Base-by-base conservation (phyloP, 352 stramenopile genomes). In the Phytophthora boehmeriae region DNA sequence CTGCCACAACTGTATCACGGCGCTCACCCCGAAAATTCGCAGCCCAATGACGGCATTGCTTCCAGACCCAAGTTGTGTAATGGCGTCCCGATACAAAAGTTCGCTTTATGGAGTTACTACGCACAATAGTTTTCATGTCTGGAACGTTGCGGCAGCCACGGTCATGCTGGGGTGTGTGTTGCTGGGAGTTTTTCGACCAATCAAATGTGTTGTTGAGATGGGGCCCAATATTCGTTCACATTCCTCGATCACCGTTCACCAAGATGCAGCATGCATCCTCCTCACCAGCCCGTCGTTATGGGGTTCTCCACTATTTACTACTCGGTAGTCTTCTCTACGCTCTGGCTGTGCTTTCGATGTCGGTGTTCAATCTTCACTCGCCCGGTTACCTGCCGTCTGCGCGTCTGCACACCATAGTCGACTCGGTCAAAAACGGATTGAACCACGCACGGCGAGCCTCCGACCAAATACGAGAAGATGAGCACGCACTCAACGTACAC, bases 391-490 rank as follows among this genome's bases (percentile, higher is more conserved):
- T 43, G 5, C 32, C 32, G 8, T 48, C 38, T 10, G 32, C 46
- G 11, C 32, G 20, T 16, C 20, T 58, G 38, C 50, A 11, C 38
- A 47, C 20, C 11, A 20, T 66, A 25, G 14, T 61, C 17, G 28
- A 61, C 9, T 60, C 58, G 13, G 17, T 66, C 5, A 35, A 38
- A 45, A 46, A 4, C 35, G 6, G 20, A 5, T 36, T 46, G 10
- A 23, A 10, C n/a, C 39, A 25, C 49, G 5, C 23, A 8, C 22
- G 20, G 16, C 58, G 58, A 23, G 55, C 50, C 28, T 19, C 42
- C 20, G 58, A 55, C 17, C 58, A 60, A n/a, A 39, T n/a, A 38
- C 38, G 54, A 54, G 57, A 47, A 41, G 57, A 65, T 48, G 48
- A 53, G 10, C 48, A 65, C 34, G 57, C 57, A n/a, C 28, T 66